Percentiles rank a stretch among this genome's conserved stretches.
These are phyloP conservation scores for Fusarium oligoseptatum DNA, from an alignment of 2,329 filamentous ascomycete species.

Conservation along the genomic window DNA sequence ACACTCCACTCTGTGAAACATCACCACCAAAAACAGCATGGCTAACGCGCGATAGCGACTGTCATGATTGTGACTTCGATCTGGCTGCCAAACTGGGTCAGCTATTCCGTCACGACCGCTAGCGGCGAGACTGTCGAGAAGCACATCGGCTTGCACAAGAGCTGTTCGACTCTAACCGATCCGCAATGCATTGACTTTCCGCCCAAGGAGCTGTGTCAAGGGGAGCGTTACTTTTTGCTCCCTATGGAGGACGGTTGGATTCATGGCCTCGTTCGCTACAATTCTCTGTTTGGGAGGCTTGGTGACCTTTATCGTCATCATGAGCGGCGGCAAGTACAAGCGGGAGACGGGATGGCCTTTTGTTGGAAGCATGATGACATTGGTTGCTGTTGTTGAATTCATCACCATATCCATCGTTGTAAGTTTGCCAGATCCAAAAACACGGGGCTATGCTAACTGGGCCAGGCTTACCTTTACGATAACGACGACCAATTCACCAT, in stretches of 20 bases:
- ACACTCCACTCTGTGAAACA: neutral
- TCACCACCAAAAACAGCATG: slow-evolving; percentile 1
- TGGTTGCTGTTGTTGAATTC: slow-evolving; percentile 78
- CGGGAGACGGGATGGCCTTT: slow-evolving; percentile 87
- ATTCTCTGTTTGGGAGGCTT: slow-evolving; percentile 85
- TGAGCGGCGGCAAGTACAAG: slow-evolving; percentile 83
- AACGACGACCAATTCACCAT: slow-evolving; percentile 86
- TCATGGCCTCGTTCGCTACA: slow-evolving; percentile 86
- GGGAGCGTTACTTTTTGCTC: slow-evolving; percentile 86
- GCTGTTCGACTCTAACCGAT: slow-evolving; percentile 79
- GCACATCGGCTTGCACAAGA: slow-evolving; percentile 82
- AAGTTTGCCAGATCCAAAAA: slow-evolving; percentile 54
- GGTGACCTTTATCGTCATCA: slow-evolving; percentile 82
- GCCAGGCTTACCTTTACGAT: slow-evolving; percentile 84
- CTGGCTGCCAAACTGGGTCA: slow-evolving; percentile 78
- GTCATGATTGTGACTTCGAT: slow-evolving; percentile 79
- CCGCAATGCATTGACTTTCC: slow-evolving; percentile 66
- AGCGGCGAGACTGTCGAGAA: slow-evolving; percentile 64
- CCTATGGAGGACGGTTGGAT: slow-evolving; percentile 90
- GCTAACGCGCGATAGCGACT: slow-evolving; percentile 67
- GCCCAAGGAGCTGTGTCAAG: slow-evolving; percentile 51
- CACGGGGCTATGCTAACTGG: slow-evolving; percentile 13
- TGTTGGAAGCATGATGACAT: slow-evolving; percentile 72
- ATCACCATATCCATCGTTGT: slow-evolving; percentile 87
- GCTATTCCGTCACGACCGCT: slow-evolving; percentile 68